Evolutionary conservation across 495 filamentous ascomycete genomes (phyloP).

Genomic region (Hyphodiscus hymeniophilus): DNA sequence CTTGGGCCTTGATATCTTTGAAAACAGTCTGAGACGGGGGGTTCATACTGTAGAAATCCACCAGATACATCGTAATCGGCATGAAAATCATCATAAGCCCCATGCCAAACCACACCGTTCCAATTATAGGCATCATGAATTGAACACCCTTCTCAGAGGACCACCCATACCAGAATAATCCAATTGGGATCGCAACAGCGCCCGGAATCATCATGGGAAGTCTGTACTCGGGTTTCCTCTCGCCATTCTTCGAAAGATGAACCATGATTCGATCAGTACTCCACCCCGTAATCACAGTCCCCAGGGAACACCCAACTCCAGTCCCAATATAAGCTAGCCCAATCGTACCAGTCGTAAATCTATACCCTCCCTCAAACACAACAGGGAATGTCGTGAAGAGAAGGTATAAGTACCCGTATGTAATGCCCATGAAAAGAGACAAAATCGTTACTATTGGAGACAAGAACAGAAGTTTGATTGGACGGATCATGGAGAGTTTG

Average conservation of each 20-base stretch:
- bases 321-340: slow-evolving; percentile 62
- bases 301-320: slow-evolving; percentile 49
- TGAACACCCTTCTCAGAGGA: slow-evolving; percentile 50
- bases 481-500: slow-evolving; percentile 45
- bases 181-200: slow-evolving; percentile 48
- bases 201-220: slow-evolving; percentile 58
- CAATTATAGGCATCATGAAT: slow-evolving; percentile 71
- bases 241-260: slow-evolving; percentile 14
- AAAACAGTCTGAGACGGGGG: neutral
- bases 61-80: slow-evolving; percentile 43
- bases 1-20: neutral
- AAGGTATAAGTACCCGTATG: slow-evolving; percentile 61
- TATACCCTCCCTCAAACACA: slow-evolving; percentile 51
- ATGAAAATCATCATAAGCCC: slow-evolving; percentile 50
- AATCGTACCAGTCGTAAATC: slow-evolving; percentile 54
- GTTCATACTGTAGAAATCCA: slow-evolving; percentile 30
- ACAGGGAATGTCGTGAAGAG: slow-evolving; percentile 59
- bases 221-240: slow-evolving; percentile 52
- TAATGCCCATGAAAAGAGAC: slow-evolving; percentile 47
- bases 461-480: slow-evolving; percentile 45
- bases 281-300: slow-evolving; percentile 15
- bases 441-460: slow-evolving; percentile 54
- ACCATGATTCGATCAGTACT: slow-evolving; percentile 12
- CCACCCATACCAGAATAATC: slow-evolving; percentile 70
- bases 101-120: slow-evolving; percentile 46